These are phyloP conservation scores for Draba incana DNA, from an alignment of 345 rosid species.

Conservation along the genomic window DNA sequence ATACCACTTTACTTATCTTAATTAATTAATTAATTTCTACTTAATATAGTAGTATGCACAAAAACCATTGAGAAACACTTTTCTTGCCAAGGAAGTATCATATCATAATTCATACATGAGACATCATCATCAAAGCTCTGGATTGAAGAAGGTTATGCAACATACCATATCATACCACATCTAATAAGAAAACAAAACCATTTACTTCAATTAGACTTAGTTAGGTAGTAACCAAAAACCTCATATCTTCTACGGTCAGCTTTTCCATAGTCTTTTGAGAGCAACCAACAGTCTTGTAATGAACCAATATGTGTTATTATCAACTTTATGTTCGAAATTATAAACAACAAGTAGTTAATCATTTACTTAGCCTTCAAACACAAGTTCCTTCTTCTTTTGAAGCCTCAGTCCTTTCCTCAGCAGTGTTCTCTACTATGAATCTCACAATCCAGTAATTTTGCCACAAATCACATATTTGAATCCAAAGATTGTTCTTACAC, in stretches of 20 bases:
- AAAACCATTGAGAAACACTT: constrained; percentile 16
- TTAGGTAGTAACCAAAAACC: constrained; percentile 64
- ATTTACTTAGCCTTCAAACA: constrained; percentile 69
- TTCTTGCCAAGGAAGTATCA: constrained; percentile 14
- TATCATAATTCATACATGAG: background rate
- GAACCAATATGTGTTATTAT: background rate
- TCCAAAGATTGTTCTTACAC: background rate
- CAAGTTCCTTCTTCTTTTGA: constrained; percentile 91
- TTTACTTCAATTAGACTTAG: background rate
- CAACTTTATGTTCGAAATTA: background rate
- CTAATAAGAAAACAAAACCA: background rate
- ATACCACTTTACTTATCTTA: background rate
- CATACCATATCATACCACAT: constrained; percentile 22
- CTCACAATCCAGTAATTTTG: constrained; percentile 63
- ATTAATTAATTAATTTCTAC: background rate
- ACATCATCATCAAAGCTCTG: constrained; percentile 7
- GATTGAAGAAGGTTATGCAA: constrained; percentile 4
- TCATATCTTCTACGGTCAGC: constrained; percentile 74
- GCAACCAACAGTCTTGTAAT: constrained; percentile 83
- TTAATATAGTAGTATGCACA: background rate
- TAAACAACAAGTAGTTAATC: background rate
- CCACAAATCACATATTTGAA: constrained; percentile 14
- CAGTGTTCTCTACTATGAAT: constrained; percentile 85
- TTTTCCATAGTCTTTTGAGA: constrained; percentile 80
- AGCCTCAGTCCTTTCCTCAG: constrained; percentile 92